Conservation (phyloP, 1,284 basidiomycete species). For the Sanghuangporus sanghuang region DNA sequence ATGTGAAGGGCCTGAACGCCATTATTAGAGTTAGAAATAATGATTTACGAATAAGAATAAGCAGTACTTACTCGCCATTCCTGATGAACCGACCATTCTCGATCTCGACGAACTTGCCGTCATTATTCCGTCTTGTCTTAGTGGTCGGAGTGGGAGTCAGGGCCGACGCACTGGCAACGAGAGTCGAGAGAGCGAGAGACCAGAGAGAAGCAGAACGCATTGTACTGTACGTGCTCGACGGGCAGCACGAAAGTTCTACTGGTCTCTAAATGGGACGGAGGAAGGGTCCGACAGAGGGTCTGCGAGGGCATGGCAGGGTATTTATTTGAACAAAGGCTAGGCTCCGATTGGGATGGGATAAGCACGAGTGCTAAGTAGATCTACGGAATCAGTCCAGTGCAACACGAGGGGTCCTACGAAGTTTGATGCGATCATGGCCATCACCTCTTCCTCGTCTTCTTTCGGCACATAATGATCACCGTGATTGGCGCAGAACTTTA, state of each 20-base stretch:
- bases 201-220: constrained; percentile 1
- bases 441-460: neutral
- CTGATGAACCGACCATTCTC: constrained; percentile 40
- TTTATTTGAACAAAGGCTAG: neutral
- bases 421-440: neutral
- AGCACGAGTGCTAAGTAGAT: no score
- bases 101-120: constrained; percentile 35
- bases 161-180: neutral
- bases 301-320: neutral
- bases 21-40: constrained; percentile 5
- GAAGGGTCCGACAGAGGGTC: neutral
- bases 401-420: neutral
- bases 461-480: neutral
- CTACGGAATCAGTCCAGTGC: neutral
- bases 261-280: neutral
- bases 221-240: neutral
- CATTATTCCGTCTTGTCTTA: constrained; percentile 18
- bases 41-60: constrained; percentile 1
- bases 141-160: constrained; percentile 20
- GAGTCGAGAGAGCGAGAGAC: neutral
- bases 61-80: constrained; percentile 40
- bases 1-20: constrained; percentile 40
- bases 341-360: no score
- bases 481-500: neutral
- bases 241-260: neutral